Evolutionary conservation across 768 basidiomycete genomes (phyloP).

Genomic region (Galerina marginata): DNA sequence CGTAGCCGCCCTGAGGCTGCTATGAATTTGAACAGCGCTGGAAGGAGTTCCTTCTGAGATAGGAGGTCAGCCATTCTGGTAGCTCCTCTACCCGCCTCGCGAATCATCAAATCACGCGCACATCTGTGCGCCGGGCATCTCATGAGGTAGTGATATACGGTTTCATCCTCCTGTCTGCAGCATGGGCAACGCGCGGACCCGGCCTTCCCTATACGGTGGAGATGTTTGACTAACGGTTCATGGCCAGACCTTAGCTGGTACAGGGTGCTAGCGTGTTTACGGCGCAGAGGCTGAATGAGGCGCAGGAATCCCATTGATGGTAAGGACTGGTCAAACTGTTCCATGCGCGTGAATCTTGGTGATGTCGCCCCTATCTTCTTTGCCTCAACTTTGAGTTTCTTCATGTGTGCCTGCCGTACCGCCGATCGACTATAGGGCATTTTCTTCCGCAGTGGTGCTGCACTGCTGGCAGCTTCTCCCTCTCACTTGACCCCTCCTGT

Average conservation of each 20-base stretch:
- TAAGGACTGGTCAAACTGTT: constrained; percentile 9
- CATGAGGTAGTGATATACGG: neutral
- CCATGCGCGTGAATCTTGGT: constrained; percentile 11
- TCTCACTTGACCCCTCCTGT: neutral
- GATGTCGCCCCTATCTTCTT: constrained; percentile 12
- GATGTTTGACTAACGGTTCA: constrained; percentile 32
- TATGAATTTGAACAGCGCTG: neutral
- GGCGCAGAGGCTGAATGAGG: constrained; percentile 3
- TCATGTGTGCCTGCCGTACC: constrained; percentile 15
- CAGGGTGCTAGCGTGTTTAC: constrained; percentile 27
- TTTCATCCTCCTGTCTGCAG: neutral
- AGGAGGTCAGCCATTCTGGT: neutral
- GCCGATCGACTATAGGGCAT: constrained; percentile 13
- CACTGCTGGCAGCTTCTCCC: neutral
- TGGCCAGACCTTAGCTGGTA: constrained; percentile 38
- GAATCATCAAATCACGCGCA: neutral
- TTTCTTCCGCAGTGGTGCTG: neutral
- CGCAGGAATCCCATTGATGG: constrained; percentile 22
- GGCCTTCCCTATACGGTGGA: constrained; percentile 17
- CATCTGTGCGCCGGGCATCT: neutral
- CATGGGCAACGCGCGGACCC: neutral
- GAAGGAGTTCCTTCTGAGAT: neutral
- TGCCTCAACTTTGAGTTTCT: constrained; percentile 14
- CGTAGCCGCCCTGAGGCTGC: neutral
- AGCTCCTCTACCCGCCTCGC: neutral